phyloP scores from a whole-genome alignment of 305 asterid genomes.

The Rubia tinctorum region DNA sequence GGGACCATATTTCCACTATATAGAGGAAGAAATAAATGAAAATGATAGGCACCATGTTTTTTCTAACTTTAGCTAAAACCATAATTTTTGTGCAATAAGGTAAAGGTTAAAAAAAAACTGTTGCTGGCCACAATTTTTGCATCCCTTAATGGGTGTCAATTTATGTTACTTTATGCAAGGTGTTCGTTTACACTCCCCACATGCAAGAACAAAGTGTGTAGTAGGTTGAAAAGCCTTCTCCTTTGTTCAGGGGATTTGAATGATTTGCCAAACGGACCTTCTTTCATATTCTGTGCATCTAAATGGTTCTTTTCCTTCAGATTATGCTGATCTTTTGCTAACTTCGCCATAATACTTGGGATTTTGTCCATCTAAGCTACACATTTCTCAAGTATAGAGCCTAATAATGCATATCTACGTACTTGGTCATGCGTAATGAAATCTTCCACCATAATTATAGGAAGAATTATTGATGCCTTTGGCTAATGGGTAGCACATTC shows the following conservation, averaged over 20 bases:
- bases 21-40: background rate
- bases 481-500: background rate
- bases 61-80: constrained; percentile 1
- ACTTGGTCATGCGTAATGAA: constrained; percentile 11
- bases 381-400: background rate
- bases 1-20: background rate
- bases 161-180: constrained; percentile 3
- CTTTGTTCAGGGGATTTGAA: background rate
- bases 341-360: background rate
- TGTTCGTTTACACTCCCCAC: constrained; percentile 2
- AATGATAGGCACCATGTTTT: constrained; percentile 6
- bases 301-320: background rate
- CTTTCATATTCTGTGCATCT: background rate
- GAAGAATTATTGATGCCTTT: constrained; percentile 4
- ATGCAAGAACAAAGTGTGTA: constrained; percentile 9
- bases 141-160: constrained; percentile 7
- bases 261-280: background rate
- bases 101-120: background rate
- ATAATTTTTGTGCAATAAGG: constrained; percentile 9
- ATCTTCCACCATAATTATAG: background rate
- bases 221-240: background rate
- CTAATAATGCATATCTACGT: background rate
- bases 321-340: background rate
- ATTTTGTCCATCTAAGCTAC: constrained; percentile 1
- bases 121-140: constrained; percentile 4